These are phyloP conservation scores for Oryza glaberrima DNA, from an alignment of 176 grass and related monocot genomes.

Conservation along the genomic window DNA sequence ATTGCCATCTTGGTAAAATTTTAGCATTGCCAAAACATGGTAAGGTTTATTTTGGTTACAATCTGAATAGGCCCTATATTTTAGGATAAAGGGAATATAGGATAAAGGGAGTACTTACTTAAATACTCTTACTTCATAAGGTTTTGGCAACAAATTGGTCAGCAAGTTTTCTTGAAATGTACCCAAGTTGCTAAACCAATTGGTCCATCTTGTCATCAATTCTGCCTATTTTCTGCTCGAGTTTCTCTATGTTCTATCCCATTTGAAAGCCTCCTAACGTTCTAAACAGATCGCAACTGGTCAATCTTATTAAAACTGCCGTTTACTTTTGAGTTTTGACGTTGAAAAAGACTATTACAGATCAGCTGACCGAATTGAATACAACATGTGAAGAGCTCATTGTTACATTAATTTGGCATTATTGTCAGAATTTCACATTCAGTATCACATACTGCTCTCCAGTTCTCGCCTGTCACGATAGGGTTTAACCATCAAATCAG, in stretches of 20 bases:
- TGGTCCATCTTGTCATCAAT: constrained; percentile 13
- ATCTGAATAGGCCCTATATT: no score
- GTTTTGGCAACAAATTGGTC: not conserved
- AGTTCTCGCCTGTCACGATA: not conserved
- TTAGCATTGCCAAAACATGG: no score
- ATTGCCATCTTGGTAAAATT: no score
- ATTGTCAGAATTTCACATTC: constrained; percentile 3
- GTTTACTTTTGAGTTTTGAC: not conserved
- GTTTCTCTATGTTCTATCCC: not conserved
- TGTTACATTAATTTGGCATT: constrained; percentile 1
- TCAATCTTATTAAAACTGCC: constrained; percentile 6
- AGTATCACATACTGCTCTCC: not conserved
- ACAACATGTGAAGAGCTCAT: not conserved
- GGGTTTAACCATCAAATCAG: constrained; percentile 9
- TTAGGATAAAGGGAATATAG: no score
- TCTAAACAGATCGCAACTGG: not conserved
- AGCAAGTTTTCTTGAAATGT: not conserved
- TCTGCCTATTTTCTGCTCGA: constrained; percentile 10
- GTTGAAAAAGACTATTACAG: not conserved
- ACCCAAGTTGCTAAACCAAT: not conserved
- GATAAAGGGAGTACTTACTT: no score
- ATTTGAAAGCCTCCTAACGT: constrained; percentile 14
- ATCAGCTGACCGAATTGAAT: constrained; percentile 12
- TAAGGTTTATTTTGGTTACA: no score
- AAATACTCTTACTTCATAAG: not conserved